These are phyloP conservation scores for Ophiorrhiza pumila DNA, from an alignment of 257 asterid species.

Conservation along the genomic window DNA sequence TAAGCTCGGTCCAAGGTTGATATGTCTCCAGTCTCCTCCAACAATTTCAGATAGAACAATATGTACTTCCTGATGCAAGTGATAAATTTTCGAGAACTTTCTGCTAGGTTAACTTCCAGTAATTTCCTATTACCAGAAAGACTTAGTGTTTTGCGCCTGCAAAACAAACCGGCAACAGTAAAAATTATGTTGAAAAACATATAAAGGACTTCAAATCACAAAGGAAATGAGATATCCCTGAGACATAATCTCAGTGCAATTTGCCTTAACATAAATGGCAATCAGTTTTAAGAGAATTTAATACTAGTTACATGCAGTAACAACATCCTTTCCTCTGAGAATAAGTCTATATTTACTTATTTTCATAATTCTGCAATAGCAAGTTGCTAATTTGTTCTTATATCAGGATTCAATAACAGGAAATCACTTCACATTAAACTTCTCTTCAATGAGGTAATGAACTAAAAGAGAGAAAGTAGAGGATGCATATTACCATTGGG, in stretches of 20 bases:
- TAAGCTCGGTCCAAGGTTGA: constrained; percentile 86
- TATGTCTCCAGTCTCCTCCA: constrained; percentile 90
- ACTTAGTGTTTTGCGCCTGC: constrained; percentile 82
- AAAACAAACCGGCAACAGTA: constrained; percentile 20
- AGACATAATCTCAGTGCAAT: neutral
- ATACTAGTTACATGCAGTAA: neutral
- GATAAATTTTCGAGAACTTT: constrained; percentile 93
- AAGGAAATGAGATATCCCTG: neutral
- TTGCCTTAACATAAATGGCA: neutral
- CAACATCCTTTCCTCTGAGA: neutral
- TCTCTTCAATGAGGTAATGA: neutral
- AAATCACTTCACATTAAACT: neutral
- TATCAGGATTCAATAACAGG: neutral
- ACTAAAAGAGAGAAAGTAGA: neutral
- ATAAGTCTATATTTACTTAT: constrained; percentile 1
- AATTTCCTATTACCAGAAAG: constrained; percentile 72
- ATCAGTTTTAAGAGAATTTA: neutral
- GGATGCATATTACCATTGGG: neutral
- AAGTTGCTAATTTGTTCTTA: neutral
- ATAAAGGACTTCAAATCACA: neutral
- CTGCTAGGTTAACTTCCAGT: constrained; percentile 91
- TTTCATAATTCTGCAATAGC: neutral
- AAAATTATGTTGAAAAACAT: neutral
- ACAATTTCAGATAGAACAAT: constrained; percentile 71
- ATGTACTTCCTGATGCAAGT: constrained; percentile 95